phyloP scores from a whole-genome alignment of 345 rosid species.

The Gossypium ekmanianum region DNA sequence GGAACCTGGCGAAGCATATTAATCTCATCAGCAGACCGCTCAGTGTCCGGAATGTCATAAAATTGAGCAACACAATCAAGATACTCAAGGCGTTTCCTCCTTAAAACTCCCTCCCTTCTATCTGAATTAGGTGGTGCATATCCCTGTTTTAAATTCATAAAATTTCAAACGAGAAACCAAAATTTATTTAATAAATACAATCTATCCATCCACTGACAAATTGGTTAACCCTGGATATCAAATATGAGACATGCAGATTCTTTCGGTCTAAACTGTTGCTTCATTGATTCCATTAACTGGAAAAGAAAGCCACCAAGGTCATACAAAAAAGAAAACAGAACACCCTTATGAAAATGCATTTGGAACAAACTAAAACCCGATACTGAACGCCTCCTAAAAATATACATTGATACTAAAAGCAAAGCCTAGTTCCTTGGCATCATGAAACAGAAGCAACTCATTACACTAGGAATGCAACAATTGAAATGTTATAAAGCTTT shows the following conservation, averaged over 20 bases:
- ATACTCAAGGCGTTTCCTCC: slow-evolving; percentile 88
- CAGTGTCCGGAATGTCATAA: slow-evolving; percentile 90
- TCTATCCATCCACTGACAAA: background rate
- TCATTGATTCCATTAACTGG: background rate
- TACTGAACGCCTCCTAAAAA: background rate
- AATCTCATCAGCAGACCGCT: slow-evolving; percentile 95
- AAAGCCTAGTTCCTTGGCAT: no score
- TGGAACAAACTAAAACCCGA: background rate
- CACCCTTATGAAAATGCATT: background rate
- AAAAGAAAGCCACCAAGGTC: background rate
- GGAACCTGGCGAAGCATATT: slow-evolving; percentile 97
- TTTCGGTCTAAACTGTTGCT: background rate
- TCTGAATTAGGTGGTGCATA: slow-evolving; percentile 99
- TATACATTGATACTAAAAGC: no score
- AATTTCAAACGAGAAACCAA: slow-evolving; percentile 36
- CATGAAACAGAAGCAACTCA: background rate
- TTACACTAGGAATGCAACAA: background rate
- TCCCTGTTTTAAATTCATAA: slow-evolving; percentile 98
- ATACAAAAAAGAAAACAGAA: slow-evolving; percentile 4
- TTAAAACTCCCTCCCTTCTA: slow-evolving; percentile 90
- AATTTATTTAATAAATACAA: slow-evolving; percentile 10
- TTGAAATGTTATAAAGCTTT: background rate
- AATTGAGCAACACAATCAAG: slow-evolving; percentile 92
- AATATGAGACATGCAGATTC: background rate
- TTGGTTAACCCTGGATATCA: background rate